Base-by-base conservation (phyloP, 164 flowering plant species). In the Chimonanthus praecox region DNA sequence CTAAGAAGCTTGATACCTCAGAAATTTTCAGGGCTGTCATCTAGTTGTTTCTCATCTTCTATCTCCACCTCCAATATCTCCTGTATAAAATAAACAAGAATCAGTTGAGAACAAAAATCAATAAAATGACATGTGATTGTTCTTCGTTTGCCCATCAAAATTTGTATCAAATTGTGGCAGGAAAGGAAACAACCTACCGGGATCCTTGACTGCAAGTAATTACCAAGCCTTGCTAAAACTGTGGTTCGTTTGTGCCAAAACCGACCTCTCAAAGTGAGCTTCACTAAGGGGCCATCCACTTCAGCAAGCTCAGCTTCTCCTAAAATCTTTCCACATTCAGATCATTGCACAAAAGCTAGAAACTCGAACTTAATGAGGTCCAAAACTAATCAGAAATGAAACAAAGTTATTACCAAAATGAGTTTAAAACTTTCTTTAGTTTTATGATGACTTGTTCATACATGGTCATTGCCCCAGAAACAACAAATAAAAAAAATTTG, bases 31-130 rank as follows among this genome's bases (percentile, higher is more conserved):
- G 97, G 98, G 83, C 99, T 92, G 78, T 95, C 97, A 86, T 95
- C 99, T 77, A 92, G 72, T 79, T 92, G 97, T 44, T 87, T 91
- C 84, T 95, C 97, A 81, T 92, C 90, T 81, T 92, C 98, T 54
- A 91, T 90, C 47, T 90, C 92, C 10, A 92, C 98, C 84, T 92
- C 99, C 89, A 95, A 82, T 68, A 95, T 92, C 81, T 91, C 97
- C 98, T 89, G 80, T 60, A 46, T 33, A 58, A 58, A 64, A 45
- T 5, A 50, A n/a, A 47, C 13, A 5, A 21, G 11, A 54, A 20
- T 43, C 74, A 72, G 16, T 18, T 47, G 18, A 18, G 11, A 21
- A 18, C 8, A 54, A 58, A 13, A 51, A 58, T 64, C 48, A 54
- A 21, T n/a, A 71, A 43, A 60, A 46, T 3, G 2, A 48, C 54